Conservation (phyloP, 495 filamentous ascomycete genomes). For the Filosporella fistucella region DNA sequence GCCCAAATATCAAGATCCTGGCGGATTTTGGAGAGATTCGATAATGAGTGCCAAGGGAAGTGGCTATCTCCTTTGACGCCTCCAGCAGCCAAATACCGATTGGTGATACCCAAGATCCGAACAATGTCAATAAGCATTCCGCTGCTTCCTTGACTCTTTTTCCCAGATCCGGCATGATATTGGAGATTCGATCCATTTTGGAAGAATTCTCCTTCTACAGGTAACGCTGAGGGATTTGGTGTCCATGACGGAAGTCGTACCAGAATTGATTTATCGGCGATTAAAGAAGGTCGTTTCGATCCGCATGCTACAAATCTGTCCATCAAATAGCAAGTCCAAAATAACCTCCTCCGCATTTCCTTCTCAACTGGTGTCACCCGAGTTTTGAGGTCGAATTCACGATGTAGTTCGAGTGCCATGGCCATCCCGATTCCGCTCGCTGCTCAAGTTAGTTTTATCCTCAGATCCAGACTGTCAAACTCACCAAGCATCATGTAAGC, state of each 20-base stretch:
- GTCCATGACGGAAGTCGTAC: constrained; percentile 60
- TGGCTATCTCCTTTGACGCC: constrained; percentile 85
- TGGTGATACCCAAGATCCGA: constrained; percentile 76
- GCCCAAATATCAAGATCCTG: constrained; percentile 83
- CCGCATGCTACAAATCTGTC: constrained; percentile 76
- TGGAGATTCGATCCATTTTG: constrained; percentile 43
- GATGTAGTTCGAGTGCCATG: constrained; percentile 70
- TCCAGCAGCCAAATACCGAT: constrained; percentile 76
- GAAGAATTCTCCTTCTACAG: constrained; percentile 69
- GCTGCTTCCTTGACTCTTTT: constrained; percentile 62
- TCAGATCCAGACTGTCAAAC: constrained; percentile 14
- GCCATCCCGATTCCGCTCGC: constrained; percentile 78
- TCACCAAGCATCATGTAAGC: constrained; percentile 80
- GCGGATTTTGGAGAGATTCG: constrained; percentile 78
- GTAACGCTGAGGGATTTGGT: constrained; percentile 10
- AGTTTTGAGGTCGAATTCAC: constrained; percentile 57
- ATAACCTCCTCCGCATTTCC: constrained; percentile 69
- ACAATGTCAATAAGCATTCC: constrained; percentile 75
- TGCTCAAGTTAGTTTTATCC: constrained; percentile 27
- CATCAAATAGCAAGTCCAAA: constrained; percentile 82
- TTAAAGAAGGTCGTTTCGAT: constrained; percentile 70
- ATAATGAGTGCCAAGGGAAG: constrained; percentile 83
- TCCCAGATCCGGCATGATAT: constrained; percentile 46
- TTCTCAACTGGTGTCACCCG: constrained; percentile 46
- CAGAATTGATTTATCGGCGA: constrained; percentile 69